Percentiles rank a stretch among this genome's conserved stretches.
Conservation (phyloP, 129 eudicot genomes). For the Silybum marianum region DNA sequence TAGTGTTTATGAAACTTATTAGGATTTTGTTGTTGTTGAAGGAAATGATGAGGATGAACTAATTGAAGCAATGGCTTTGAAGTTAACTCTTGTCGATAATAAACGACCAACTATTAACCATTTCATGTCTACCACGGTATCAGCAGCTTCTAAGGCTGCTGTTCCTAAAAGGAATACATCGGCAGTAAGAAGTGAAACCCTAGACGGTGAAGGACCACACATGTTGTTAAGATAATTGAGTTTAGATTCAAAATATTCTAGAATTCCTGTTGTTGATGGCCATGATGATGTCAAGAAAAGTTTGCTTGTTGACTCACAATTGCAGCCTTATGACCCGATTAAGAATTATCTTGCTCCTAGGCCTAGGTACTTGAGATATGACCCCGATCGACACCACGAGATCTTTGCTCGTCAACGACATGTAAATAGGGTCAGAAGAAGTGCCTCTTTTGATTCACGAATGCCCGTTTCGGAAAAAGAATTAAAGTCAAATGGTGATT, state of each 20-base stretch:
- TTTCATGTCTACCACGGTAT: conserved; percentile 57
- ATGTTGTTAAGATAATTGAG: conserved; percentile 6
- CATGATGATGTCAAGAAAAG: not conserved
- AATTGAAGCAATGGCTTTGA: conserved; percentile 26
- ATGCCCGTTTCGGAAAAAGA: conserved; percentile 16
- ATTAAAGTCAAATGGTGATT: conserved; percentile 1
- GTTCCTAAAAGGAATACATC: conserved; percentile 45
- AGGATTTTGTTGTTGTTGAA: not conserved
- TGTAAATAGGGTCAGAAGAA: conserved; percentile 9
- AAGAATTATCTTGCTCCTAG: conserved; percentile 66
- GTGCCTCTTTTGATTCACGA: conserved; percentile 33
- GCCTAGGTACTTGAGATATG: conserved; percentile 59
- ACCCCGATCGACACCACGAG: conserved; percentile 46
- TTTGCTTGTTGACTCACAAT: not conserved
- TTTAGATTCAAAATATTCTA: conserved; percentile 11
- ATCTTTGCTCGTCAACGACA: conserved; percentile 26
- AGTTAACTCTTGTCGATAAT: conserved; percentile 3
- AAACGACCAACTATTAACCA: conserved; percentile 20
- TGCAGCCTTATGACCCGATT: conserved; percentile 54
- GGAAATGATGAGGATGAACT: conserved; percentile 44
- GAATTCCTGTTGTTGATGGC: not conserved
- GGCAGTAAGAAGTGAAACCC: conserved; percentile 43
- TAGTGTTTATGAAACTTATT: not conserved
- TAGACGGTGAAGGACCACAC: not conserved
- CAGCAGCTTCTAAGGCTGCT: conserved; percentile 54